phyloP scores from a whole-genome alignment of 1,284 basidiomycete genomes.

The Puccinia polysora region DNA sequence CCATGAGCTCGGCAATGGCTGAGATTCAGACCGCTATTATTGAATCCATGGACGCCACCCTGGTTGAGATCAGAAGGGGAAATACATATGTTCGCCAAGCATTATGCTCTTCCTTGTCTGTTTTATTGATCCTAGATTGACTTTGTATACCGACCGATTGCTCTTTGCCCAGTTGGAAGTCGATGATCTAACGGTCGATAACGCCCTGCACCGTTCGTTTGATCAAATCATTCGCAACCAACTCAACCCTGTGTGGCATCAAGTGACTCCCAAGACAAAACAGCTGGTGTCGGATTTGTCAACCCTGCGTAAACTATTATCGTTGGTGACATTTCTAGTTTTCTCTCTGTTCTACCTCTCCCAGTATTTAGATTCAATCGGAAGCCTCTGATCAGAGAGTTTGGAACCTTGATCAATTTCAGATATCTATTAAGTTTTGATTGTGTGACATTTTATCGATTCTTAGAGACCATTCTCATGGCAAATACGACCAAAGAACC shows the following conservation, averaged over 20 bases:
- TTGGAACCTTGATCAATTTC: slow-evolving; percentile 38
- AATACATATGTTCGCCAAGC: slow-evolving; percentile 65
- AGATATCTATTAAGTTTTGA: slow-evolving; percentile 89
- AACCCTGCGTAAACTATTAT: slow-evolving; percentile 73
- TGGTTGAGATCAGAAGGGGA: slow-evolving; percentile 83
- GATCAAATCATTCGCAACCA: slow-evolving; percentile 82
- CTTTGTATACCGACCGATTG: not conserved
- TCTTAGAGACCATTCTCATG: slow-evolving; percentile 82
- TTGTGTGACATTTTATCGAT: slow-evolving; percentile 80
- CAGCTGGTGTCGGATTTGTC: slow-evolving; percentile 84
- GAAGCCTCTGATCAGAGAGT: not conserved
- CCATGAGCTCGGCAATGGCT: slow-evolving; percentile 76
- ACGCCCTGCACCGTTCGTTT: slow-evolving; percentile 89
- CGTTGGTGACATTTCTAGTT: no score
- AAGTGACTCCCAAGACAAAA: slow-evolving; percentile 84
- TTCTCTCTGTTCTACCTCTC: not conserved
- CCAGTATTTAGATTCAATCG: not conserved
- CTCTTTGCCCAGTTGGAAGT: slow-evolving; percentile 68
- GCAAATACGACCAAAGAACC: slow-evolving; percentile 59
- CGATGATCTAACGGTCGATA: slow-evolving; percentile 87
- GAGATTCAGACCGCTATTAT: slow-evolving; percentile 89
- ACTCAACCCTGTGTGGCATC: slow-evolving; percentile 92
- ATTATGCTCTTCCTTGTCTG: not conserved
- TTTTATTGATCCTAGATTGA: not conserved
- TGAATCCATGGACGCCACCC: slow-evolving; percentile 86